Conservation (phyloP, 202 grass and related monocot species). For the Panicum hallii region DNA sequence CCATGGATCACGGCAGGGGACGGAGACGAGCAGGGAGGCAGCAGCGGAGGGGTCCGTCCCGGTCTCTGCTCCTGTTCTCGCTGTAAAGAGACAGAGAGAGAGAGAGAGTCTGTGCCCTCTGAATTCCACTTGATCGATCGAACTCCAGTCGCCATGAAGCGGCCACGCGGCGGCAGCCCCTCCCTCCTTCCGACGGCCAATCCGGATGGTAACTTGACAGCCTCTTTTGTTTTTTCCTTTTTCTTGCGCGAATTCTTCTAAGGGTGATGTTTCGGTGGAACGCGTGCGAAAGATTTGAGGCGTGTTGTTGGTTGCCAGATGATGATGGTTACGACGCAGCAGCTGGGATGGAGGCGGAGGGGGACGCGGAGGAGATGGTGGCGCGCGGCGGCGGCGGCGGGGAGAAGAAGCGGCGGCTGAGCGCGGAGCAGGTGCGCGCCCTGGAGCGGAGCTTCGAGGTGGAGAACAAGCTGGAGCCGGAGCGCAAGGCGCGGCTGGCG, state of each 20-base stretch:
- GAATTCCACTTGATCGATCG: not conserved
- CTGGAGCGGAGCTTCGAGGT: conserved; percentile 90
- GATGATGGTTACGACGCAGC: conserved; percentile 46
- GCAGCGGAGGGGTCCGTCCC: conserved; percentile 26
- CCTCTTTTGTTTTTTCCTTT: not conserved
- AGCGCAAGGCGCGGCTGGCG: conserved; percentile 77
- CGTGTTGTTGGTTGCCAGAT: conserved; percentile 33
- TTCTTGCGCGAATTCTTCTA: not conserved
- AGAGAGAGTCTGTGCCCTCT: not conserved
- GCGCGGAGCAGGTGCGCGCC: conserved; percentile 74
- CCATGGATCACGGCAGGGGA: conserved; percentile 37
- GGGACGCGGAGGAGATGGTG: conserved; percentile 53
- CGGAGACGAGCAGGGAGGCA: conserved; percentile 13
- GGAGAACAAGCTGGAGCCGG: conserved; percentile 94
- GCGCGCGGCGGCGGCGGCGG: conserved; percentile 46
- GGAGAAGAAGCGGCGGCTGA: conserved; percentile 91
- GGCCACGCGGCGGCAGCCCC: conserved; percentile 38
- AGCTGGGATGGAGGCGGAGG: conserved; percentile 49
- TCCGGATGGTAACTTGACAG: conserved; percentile 31
- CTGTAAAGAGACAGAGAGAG: not conserved
- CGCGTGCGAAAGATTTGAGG: conserved; percentile 15
- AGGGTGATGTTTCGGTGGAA: not conserved
- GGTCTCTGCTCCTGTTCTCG: not conserved
- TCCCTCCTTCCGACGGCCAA: conserved; percentile 28
- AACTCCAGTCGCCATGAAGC: conserved; percentile 49